phyloP scores from a whole-genome alignment of 2,329 filamentous ascomycete genomes.

The Fusarium sp. region DNA sequence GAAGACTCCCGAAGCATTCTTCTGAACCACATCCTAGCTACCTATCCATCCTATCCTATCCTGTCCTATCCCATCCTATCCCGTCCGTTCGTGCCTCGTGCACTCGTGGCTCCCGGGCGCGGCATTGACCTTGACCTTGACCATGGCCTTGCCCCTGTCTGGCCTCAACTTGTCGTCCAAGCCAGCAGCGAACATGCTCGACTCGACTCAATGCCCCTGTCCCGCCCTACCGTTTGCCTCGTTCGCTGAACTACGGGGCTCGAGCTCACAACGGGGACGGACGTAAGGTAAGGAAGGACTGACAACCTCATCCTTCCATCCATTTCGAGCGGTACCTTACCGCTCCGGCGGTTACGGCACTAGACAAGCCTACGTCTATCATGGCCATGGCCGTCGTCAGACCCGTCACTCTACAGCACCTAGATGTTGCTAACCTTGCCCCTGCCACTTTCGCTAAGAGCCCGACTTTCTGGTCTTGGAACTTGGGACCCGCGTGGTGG shows the following conservation, averaged over 20 bases:
- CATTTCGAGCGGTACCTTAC: slow-evolving; percentile 22
- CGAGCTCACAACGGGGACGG: not conserved
- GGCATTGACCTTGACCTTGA: slow-evolving; percentile 39
- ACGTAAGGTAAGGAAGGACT: slow-evolving; percentile 1
- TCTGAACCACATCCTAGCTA: slow-evolving; percentile 16
- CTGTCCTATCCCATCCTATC: slow-evolving; percentile 1
- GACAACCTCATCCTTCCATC: slow-evolving; percentile 2
- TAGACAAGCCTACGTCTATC: slow-evolving; percentile 9
- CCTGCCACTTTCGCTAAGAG: slow-evolving; percentile 43
- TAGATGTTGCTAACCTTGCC: slow-evolving; percentile 30
- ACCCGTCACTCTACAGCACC: slow-evolving; percentile 18
- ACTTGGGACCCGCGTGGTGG: slow-evolving; percentile 43
- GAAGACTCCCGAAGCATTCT: slow-evolving; percentile 27
- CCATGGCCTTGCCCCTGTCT: slow-evolving; percentile 24
- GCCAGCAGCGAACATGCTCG: slow-evolving; percentile 10
- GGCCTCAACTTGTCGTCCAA: slow-evolving; percentile 23
- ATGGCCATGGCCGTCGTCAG: slow-evolving; percentile 25
- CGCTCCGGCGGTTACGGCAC: slow-evolving; percentile 29
- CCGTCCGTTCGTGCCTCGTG: slow-evolving; percentile 12
- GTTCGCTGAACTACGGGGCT: slow-evolving; percentile 6
- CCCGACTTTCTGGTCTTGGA: slow-evolving; percentile 45
- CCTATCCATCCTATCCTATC: slow-evolving; percentile 2
- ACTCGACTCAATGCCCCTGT: not conserved
- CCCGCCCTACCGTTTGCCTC: slow-evolving; percentile 3
- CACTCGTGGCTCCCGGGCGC: slow-evolving; percentile 33